Conservation (phyloP, 352 stramenopile species). For the Globisporangium polare region DNA sequence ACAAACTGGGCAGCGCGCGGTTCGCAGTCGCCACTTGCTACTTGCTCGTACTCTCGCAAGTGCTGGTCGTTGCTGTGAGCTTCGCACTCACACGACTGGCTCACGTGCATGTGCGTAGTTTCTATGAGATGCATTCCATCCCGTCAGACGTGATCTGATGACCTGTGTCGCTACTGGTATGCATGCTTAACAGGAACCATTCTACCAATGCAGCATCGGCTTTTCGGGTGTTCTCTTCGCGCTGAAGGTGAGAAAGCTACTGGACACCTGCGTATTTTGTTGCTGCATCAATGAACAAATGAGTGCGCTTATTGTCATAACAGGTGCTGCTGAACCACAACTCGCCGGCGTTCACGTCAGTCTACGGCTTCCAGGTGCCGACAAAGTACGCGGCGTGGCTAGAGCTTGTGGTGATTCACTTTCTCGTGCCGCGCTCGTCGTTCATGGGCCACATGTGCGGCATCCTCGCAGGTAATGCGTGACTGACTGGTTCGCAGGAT, state of each 20-base stretch:
- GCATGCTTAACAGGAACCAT: conserved; percentile 12
- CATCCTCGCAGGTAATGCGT: conserved; percentile 76
- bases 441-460: conserved; percentile 86
- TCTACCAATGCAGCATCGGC: conserved; percentile 64
- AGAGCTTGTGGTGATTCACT: conserved; percentile 81
- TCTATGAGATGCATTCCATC: not conserved
- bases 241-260: conserved; percentile 58
- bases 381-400: conserved; percentile 88
- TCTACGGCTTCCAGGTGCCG: conserved; percentile 74
- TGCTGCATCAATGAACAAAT: conserved; percentile 1
- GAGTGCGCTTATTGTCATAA: conserved; percentile 16
- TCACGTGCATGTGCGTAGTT: conserved; percentile 16
- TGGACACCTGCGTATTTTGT: too few species aligned
- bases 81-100: conserved; percentile 31
- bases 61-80: conserved; percentile 44
- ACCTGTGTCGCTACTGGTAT: not conserved
- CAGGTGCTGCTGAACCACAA: conserved; percentile 81
- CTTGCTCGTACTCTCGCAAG: conserved; percentile 62
- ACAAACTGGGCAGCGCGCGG: conserved; percentile 37
- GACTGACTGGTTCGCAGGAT: too few species aligned
- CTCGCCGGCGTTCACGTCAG: conserved; percentile 50
- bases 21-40: conserved; percentile 48
- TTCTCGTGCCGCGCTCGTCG: conserved; percentile 76
- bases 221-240: conserved; percentile 79
- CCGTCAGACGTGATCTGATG: not conserved